Percentiles rank a stretch among this genome's conserved stretches.
Conservation (phyloP, 441 rosid genomes). For the Adansonia gregorii region DNA sequence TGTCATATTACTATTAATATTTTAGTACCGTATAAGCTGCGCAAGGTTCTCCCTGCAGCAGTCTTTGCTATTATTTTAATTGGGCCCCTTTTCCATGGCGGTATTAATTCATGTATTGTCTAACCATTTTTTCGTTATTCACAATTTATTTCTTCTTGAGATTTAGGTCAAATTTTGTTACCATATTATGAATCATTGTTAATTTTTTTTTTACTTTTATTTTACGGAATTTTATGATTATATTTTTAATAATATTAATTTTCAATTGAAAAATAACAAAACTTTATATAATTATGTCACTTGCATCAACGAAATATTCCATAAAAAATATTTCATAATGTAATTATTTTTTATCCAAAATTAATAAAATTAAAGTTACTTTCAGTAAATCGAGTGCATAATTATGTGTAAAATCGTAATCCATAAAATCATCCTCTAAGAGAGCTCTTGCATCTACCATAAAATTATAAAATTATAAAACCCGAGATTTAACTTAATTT, state of each 20-base stretch:
- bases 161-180: background rate
- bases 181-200: background rate
- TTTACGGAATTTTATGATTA: no score
- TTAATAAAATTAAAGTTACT: no score
- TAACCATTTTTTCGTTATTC: background rate
- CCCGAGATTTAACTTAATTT: no score
- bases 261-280: no score
- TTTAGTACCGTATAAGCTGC: constrained; percentile 6
- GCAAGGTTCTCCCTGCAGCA: background rate
- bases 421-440: background rate
- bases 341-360: no score
- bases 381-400: no score
- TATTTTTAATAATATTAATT: no score
- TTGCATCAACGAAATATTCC: no score
- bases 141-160: background rate
- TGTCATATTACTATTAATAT: background rate
- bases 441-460: background rate
- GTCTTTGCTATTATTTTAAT: background rate
- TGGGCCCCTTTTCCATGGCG: background rate
- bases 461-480: background rate
- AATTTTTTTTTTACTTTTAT: no score
- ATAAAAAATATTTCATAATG: no score
- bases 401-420: no score
- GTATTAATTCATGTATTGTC: background rate
- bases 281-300: no score